A percentile compares a stretch with the other conserved stretches of the same genome.
Evolutionary conservation across 139 green algal species (phyloP).

Genomic region (Volvox africanus): DNA sequence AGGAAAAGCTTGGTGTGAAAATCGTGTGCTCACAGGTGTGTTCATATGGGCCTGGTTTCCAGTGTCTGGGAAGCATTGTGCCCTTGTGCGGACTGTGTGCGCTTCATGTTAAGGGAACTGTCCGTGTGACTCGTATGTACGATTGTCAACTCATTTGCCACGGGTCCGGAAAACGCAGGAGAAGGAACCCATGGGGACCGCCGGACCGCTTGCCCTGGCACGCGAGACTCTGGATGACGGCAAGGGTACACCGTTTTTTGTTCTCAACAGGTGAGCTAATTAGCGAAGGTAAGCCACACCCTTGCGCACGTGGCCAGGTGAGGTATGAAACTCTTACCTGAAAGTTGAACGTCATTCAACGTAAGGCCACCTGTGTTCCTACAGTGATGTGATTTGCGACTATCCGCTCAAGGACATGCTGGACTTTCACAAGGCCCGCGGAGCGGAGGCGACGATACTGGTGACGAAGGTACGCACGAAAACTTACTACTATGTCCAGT

Average conservation of each 20-base stretch:
- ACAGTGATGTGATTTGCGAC: slow-evolving; percentile 96
- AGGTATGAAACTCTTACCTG: too few species aligned
- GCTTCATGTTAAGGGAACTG: too few species aligned
- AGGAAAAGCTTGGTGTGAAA: slow-evolving; percentile 95
- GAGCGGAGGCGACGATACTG: slow-evolving; percentile 94
- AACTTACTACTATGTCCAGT: not conserved
- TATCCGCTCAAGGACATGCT: slow-evolving; percentile 94
- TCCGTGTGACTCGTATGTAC: too few species aligned
- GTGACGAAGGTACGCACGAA: slow-evolving; percentile 87
- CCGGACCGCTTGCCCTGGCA: slow-evolving; percentile 93
- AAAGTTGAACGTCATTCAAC: too few species aligned
- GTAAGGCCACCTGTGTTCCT: not conserved
- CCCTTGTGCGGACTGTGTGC: too few species aligned
- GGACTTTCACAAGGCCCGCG: slow-evolving; percentile 82
- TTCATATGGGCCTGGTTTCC: not conserved
- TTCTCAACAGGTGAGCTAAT: slow-evolving; percentile 88
- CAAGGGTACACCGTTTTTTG: slow-evolving; percentile 93
- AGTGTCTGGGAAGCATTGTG: not conserved
- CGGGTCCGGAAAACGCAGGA: slow-evolving; percentile 75
- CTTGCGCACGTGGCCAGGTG: too few species aligned
- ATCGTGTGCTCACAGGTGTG: slow-evolving; percentile 91
- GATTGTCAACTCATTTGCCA: too few species aligned
- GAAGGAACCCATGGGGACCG: slow-evolving; percentile 97
- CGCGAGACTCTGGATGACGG: slow-evolving; percentile 91
- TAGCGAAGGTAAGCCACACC: too few species aligned